Base-by-base conservation (phyloP, 108 stramenopile species). In the Hondaea fermentalgiana region DNA sequence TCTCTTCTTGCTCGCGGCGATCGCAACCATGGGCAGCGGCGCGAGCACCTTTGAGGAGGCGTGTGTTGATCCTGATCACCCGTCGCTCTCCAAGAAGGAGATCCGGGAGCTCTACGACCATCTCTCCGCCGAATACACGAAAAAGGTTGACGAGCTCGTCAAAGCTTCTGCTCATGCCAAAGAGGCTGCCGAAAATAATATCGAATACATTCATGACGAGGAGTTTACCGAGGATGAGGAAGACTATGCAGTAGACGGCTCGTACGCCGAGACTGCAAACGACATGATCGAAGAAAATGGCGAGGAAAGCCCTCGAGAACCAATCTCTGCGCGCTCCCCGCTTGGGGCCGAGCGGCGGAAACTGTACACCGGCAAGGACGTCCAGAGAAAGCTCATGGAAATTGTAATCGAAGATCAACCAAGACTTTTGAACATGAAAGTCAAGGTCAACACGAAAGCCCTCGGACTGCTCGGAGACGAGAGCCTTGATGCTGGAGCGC, bases 391-490 rank as follows among this genome's bases (percentile, higher is more conserved):
- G 76, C 76, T 83, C 43, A 83, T 83, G 49, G 76, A 83, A 23
- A 47, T 83, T 16, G 76, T 53, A 0, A 47, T 83, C 51, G 76
- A 83, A 12, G 76, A 83, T 23, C 76, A 83, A 35, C 76, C 76
- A 4, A 28, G n/a, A 17, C 45, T 83, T 12, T 23, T 83, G n/a
- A 8, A 47, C 51, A 83, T 83, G 76, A 83, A 83, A 23, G 76
- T 83, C 23, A 83, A 83, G 76, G 76, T 83, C 6, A 83, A 83
- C 76, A 23, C 76, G 12, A 83, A 83, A 53, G 76, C 51, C 23
- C 76, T 83, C 76, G 76, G 25, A 21, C 19, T 83, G 10, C 51
- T 83, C 16, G 76, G 76, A 21, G 76, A 83, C 76, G 76, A 83
- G 4, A 23, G 51, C 23, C 76, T 83, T 35, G 76, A 83, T 28